Evolutionary conservation across 495 filamentous ascomycete species (phyloP).

Genomic region (Daldinia loculata): DNA sequence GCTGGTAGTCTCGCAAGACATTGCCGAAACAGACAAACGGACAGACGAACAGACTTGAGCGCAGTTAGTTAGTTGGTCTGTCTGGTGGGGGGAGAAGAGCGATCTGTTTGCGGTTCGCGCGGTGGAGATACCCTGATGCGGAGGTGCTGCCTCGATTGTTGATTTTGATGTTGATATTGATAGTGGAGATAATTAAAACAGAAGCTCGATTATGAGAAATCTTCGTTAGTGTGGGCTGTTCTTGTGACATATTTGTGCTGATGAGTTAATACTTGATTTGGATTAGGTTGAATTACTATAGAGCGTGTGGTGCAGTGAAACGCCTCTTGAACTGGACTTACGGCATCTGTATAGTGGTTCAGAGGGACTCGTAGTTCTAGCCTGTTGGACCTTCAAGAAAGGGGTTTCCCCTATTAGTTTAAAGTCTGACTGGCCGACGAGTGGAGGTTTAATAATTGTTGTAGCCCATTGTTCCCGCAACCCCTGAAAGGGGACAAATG

Average conservation of each 20-base stretch:
- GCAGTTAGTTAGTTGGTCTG: neutral
- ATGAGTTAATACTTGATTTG: neutral
- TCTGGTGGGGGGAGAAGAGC: neutral
- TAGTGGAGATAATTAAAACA: slow-evolving; percentile 24
- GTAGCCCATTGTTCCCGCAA: too few species aligned
- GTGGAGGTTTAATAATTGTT: too few species aligned
- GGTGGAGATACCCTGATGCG: neutral
- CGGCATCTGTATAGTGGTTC: neutral
- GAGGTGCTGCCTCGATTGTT: slow-evolving; percentile 5
- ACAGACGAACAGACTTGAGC: neutral
- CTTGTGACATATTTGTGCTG: neutral
- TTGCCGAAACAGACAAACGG: neutral
- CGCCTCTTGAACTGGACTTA: too few species aligned
- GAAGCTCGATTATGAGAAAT: slow-evolving; percentile 8
- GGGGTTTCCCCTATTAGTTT: neutral
- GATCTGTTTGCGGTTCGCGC: slow-evolving; percentile 10
- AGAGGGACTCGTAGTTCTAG: neutral
- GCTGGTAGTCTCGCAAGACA: neutral
- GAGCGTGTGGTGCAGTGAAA: too few species aligned
- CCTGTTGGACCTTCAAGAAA: neutral
- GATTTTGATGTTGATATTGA: slow-evolving; percentile 1
- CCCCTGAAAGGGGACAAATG: too few species aligned
- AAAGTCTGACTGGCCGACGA: neutral
- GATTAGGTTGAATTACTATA: too few species aligned
- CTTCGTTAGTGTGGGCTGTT: neutral